A percentile compares a stretch with the other conserved stretches of the same genome.
Conservation (phyloP, 2,329 filamentous ascomycete species). For the Tolypocladium guangdongense region DNA sequence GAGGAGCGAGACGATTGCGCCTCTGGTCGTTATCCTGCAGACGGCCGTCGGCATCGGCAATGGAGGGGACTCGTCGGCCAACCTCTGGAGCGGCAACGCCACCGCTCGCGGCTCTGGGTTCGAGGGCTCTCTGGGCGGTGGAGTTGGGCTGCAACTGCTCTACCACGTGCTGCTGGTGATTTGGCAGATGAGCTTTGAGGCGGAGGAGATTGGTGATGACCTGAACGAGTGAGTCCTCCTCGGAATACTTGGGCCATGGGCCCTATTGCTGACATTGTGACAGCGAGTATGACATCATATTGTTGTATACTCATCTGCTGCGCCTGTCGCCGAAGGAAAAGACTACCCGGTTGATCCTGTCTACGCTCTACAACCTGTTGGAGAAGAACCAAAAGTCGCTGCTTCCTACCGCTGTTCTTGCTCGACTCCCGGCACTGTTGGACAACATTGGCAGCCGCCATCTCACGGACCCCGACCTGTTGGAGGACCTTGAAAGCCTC, state of each 20-base stretch:
- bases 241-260: background rate
- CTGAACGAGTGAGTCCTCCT: constrained; percentile 67
- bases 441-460: constrained; percentile 52
- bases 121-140: constrained; percentile 58
- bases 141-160: constrained; percentile 82
- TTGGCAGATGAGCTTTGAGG: constrained; percentile 96
- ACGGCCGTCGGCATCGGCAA: constrained; percentile 63
- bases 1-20: constrained; percentile 70
- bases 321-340: constrained; percentile 95
- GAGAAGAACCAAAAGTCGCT: constrained; percentile 56
- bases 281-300: constrained; percentile 86
- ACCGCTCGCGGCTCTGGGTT: constrained; percentile 48
- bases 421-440: constrained; percentile 61
- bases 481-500: constrained; percentile 49
- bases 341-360: constrained; percentile 82
- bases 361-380: constrained; percentile 81
- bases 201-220: constrained; percentile 58
- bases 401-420: constrained; percentile 78
- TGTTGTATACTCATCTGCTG: constrained; percentile 85
- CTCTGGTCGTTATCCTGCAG: constrained; percentile 71
- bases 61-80: constrained; percentile 51
- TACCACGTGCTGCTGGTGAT: constrained; percentile 90
- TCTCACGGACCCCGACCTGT: constrained; percentile 52
- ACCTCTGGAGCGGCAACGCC: constrained; percentile 47
- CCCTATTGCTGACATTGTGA: background rate